These are phyloP conservation scores for Botryotinia globosa DNA, from an alignment of 2,329 filamentous ascomycete species.

Conservation along the genomic window DNA sequence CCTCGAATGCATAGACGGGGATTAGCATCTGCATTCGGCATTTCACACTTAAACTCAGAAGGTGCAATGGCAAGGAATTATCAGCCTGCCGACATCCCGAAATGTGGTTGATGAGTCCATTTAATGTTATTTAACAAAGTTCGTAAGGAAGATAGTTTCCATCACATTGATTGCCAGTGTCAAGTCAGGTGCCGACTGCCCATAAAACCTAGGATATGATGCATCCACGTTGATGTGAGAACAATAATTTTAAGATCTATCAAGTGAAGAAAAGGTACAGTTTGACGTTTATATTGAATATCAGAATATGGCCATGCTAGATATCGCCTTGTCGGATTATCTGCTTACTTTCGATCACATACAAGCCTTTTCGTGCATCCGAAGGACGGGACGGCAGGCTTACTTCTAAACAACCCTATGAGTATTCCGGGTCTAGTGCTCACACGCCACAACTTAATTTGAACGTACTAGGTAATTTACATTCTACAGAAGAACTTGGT, in stretches of 20 bases:
- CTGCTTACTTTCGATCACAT: background rate
- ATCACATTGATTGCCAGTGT: background rate
- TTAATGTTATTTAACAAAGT: background rate
- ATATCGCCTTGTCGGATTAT: background rate
- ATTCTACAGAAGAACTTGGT: no score
- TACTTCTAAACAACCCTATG: background rate
- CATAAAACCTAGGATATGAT: background rate
- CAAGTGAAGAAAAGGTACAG: background rate
- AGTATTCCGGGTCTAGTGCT: background rate
- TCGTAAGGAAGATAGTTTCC: background rate
- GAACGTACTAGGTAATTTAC: background rate
- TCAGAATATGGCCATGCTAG: background rate
- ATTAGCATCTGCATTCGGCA: no score
- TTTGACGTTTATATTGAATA: background rate
- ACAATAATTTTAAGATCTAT: background rate
- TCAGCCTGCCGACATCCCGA: background rate
- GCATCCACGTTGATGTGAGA: background rate
- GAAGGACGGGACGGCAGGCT: background rate
- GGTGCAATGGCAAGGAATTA: background rate
- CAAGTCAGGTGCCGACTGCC: no score
- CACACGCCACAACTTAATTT: background rate
- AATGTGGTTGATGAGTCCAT: background rate
- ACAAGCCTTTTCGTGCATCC: background rate
- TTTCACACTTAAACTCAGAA: background rate
- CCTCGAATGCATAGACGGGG: background rate